Percentiles rank a stretch among this genome's conserved stretches.
These are phyloP conservation scores for Auricularia sp. DNA, from an alignment of 768 basidiomycete species.

Conservation along the genomic window DNA sequence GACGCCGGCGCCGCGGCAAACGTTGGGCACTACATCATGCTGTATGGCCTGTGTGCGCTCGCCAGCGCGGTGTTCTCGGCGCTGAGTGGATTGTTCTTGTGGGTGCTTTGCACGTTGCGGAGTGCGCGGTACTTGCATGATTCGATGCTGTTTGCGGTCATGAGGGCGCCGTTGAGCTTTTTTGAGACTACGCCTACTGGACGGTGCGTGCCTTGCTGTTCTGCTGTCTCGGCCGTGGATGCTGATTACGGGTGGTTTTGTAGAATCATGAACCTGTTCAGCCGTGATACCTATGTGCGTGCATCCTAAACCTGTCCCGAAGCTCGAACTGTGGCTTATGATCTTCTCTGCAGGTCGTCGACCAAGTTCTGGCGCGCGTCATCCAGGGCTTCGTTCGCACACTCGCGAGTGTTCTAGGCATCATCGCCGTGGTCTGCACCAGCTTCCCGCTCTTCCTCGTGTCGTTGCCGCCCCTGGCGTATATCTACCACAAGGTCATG, in stretches of 20 bases:
- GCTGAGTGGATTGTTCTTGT: slow-evolving; percentile 52
- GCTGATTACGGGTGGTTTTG: not conserved
- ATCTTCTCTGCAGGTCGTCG: slow-evolving; percentile 34
- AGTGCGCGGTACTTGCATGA: slow-evolving; percentile 73
- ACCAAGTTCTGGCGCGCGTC: slow-evolving; percentile 70
- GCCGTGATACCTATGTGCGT: slow-evolving; percentile 70
- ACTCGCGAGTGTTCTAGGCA: slow-evolving; percentile 28
- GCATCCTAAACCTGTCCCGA: not conserved
- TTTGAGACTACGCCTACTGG: slow-evolving; percentile 86
- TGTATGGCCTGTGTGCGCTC: slow-evolving; percentile 62
- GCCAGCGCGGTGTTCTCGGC: slow-evolving; percentile 44
- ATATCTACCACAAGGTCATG: slow-evolving; percentile 76
- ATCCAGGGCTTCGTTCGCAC: slow-evolving; percentile 66
- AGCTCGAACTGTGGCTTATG: not conserved
- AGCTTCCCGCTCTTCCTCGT: slow-evolving; percentile 79
- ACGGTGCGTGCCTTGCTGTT: slow-evolving; percentile 33
- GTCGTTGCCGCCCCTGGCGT: slow-evolving; percentile 61
- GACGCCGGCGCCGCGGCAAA: slow-evolving; percentile 52
- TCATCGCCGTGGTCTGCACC: slow-evolving; percentile 54
- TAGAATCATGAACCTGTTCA: slow-evolving; percentile 85
- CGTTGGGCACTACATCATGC: slow-evolving; percentile 44
- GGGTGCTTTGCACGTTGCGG: slow-evolving; percentile 65
- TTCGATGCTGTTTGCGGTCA: slow-evolving; percentile 68
- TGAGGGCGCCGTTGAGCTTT: slow-evolving; percentile 76
- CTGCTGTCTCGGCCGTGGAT: not conserved